A percentile compares a stretch with the other conserved stretches of the same genome.
Evolutionary conservation across 2,329 filamentous ascomycete species (phyloP).

Genomic region (Aspergillus quadricinctus): DNA sequence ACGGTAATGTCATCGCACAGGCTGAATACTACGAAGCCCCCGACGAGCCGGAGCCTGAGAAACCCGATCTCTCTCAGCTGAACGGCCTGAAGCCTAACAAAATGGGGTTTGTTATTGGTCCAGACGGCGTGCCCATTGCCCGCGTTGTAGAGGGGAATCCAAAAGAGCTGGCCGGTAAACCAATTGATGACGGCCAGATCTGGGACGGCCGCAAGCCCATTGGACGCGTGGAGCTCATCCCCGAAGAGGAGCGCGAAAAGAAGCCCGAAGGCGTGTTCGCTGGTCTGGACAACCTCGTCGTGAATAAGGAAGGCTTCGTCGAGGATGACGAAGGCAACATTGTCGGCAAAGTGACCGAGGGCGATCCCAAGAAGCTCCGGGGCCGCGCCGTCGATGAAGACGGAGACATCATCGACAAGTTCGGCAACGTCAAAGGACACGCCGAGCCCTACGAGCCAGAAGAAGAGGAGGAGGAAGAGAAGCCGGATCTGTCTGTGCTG

Average conservation of each 20-base stretch:
- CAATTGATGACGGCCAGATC: conserved; percentile 54
- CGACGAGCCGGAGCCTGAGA: conserved; percentile 41
- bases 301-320: conserved; percentile 56
- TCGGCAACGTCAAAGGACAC: conserved; percentile 59
- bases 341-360: conserved; percentile 67
- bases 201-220: conserved; percentile 55
- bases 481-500: conserved; percentile 55
- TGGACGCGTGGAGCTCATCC: conserved; percentile 55
- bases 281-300: conserved; percentile 52
- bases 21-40: conserved; percentile 51
- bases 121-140: conserved; percentile 52
- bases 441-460: conserved; percentile 52
- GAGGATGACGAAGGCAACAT: conserved; percentile 75
- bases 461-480: conserved; percentile 45
- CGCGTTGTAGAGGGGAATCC: conserved; percentile 54
- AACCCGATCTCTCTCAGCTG: conserved; percentile 49
- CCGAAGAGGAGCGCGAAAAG: conserved; percentile 52
- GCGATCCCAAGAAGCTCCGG: conserved; percentile 67
- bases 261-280: conserved; percentile 56
- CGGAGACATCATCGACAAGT: conserved; percentile 75
- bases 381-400: conserved; percentile 76
- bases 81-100: conserved; percentile 55
- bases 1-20: conserved; percentile 58
- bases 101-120: conserved; percentile 53
- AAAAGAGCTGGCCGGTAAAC: conserved; percentile 53